Base-by-base conservation (phyloP, 345 rosid genomes). In the Laguncularia racemosa region DNA sequence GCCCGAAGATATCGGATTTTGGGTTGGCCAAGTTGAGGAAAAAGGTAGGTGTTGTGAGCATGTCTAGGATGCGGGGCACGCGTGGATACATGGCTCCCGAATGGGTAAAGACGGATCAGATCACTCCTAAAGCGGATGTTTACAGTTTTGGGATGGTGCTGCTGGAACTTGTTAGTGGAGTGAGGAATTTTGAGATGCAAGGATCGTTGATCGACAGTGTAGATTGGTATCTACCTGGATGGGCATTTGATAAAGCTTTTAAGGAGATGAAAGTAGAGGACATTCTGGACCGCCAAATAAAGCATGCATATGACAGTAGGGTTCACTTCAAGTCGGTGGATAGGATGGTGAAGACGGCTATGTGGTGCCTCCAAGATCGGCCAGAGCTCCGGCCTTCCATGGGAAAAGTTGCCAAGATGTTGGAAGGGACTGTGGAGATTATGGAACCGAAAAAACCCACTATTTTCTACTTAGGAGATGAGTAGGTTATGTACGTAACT, bases 401-500 rank as follows among this genome's bases (percentile, higher is more conserved):
- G 88, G 91, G 88, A 55, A 84, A 78, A 60, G 91, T 74, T 21
- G 88, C 88, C 21, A 84, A 84, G 85, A 84, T 82, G 85, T 56
- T 82, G 65, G 88, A 82, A 74, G 91, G 88, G 12, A 78, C 85
- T n/a, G 81, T 82, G 60, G 88, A 84, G 59, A 82, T 84, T 49
- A 78, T 66, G 12, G 91, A 84, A 62, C 88, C 91, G 0, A 82
- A 63, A 58, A 80, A 76, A 64, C 91, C 91, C 19, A 82, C 88
- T 57, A 82, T 84, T 48, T 84, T 79, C 74, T 81, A 63, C 76
- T 64, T 84, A 6, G 77, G 55, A 44, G 88, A 81, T 0, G 78
- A 73, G 10, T 81, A 63, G 62, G 26, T 33, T 33, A 0, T 33
- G 11, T 33, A 4, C 40, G 7, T 33, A n/a, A 7, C 40, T 9